A percentile compares a stretch with the other conserved stretches of the same genome.
These are phyloP conservation scores for Yamadazyma akitaensis DNA, from an alignment of 805 yeast species.

Conservation along the genomic window DNA sequence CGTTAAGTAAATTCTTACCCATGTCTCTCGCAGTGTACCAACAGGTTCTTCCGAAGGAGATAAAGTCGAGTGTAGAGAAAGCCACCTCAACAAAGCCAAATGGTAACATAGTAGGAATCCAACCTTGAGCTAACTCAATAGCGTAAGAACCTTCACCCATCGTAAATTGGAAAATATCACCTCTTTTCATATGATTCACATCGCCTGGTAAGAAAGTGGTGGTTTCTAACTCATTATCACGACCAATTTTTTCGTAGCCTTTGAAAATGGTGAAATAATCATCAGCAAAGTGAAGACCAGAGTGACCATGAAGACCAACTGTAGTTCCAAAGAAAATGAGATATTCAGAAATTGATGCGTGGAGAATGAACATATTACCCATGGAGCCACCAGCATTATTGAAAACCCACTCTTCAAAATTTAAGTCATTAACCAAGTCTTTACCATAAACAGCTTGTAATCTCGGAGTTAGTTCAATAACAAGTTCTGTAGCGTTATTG, in stretches of 20 bases:
- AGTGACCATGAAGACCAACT: slow-evolving; percentile 93
- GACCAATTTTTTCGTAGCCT: slow-evolving; percentile 76
- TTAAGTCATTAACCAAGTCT: slow-evolving; percentile 64
- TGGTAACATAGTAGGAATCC: slow-evolving; percentile 98
- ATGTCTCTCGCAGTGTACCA: slow-evolving; percentile 77
- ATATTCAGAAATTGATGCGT: slow-evolving; percentile 92
- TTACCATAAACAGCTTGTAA: slow-evolving; percentile 64
- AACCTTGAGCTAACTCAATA: slow-evolving; percentile 94
- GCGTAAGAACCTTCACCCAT: slow-evolving; percentile 86
- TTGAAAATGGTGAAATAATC: slow-evolving; percentile 89
- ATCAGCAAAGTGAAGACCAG: slow-evolving; percentile 95
- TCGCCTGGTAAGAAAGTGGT: slow-evolving; percentile 85
- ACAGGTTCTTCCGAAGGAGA: slow-evolving; percentile 65
- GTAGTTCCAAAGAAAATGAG: slow-evolving; percentile 91
- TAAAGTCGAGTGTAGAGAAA: slow-evolving; percentile 75
- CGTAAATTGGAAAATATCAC: slow-evolving; percentile 75
- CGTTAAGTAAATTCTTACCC: slow-evolving; percentile 60
- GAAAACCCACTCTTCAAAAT: slow-evolving; percentile 86
- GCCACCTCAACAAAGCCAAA: slow-evolving; percentile 84
- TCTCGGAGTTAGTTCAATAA: slow-evolving; percentile 57
- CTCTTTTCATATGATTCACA: slow-evolving; percentile 73
- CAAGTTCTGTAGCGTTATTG: slow-evolving; percentile 57
- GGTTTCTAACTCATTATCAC: slow-evolving; percentile 57
- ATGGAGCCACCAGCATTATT: slow-evolving; percentile 99
- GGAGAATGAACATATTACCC: slow-evolving; percentile 93